phyloP scores from a whole-genome alignment of 345 rosid genomes.

The Linum tenue region DNA sequence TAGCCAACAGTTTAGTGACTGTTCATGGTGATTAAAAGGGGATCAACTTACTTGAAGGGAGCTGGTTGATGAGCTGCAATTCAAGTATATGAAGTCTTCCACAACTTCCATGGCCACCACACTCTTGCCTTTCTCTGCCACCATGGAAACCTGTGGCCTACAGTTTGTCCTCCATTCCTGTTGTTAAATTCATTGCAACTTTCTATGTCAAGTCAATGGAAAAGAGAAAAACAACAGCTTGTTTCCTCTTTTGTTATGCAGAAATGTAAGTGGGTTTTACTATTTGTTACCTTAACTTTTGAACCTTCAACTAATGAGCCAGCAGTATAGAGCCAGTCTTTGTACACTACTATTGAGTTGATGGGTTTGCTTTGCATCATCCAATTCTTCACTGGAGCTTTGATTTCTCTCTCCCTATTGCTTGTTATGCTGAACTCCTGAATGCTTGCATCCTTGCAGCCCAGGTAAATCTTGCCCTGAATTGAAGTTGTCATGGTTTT shows the following conservation, averaged over 20 bases:
- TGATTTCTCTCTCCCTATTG: slow-evolving; percentile 62
- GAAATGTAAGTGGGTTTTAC: neutral
- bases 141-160: slow-evolving; percentile 50
- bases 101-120: slow-evolving; percentile 59
- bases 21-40: neutral
- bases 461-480: slow-evolving; percentile 62
- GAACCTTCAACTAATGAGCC: slow-evolving; percentile 58
- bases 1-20: neutral
- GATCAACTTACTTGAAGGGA: slow-evolving; percentile 51
- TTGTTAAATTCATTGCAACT: neutral
- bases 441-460: slow-evolving; percentile 81
- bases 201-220: neutral
- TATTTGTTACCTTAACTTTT: slow-evolving; percentile 49
- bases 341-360: slow-evolving; percentile 53
- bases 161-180: slow-evolving; percentile 73
- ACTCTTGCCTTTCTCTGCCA: slow-evolving; percentile 38
- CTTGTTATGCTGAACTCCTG: slow-evolving; percentile 47
- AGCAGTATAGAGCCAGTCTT: slow-evolving; percentile 77
- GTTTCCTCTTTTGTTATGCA: neutral
- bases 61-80: slow-evolving; percentile 55
- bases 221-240: too few species aligned
- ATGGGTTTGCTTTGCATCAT: slow-evolving; percentile 55
- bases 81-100: slow-evolving; percentile 84
- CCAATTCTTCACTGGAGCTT: slow-evolving; percentile 61
- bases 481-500: slow-evolving; percentile 45